Conservation (phyloP, 2,329 filamentous ascomycete genomes). For the Alternaria sp. region DNA sequence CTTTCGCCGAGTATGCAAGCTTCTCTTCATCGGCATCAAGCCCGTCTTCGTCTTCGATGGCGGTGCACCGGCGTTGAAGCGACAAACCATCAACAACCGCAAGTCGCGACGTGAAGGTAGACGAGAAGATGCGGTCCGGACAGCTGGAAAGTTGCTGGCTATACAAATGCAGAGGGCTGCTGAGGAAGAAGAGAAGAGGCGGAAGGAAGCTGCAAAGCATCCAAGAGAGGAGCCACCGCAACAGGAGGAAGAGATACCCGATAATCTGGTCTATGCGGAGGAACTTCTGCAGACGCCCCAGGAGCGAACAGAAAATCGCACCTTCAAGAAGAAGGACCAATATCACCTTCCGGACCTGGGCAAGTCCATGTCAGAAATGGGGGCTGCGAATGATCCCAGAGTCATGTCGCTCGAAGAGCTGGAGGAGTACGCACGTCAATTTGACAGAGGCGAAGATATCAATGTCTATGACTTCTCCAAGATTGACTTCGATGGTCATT, state of each 20-base stretch:
- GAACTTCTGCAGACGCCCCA: slow-evolving; percentile 81
- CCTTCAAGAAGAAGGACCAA: slow-evolving; percentile 89
- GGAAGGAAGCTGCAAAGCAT: slow-evolving; percentile 55
- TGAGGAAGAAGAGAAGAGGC: slow-evolving; percentile 79
- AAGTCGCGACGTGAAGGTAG: slow-evolving; percentile 84
- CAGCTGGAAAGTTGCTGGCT: slow-evolving; percentile 87
- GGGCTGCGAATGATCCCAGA: slow-evolving; percentile 85
- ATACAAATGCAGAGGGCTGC: slow-evolving; percentile 92
- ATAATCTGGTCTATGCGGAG: slow-evolving; percentile 85
- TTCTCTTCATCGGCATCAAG: slow-evolving; percentile 93
- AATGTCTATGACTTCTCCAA: slow-evolving; percentile 91
- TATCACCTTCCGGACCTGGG: slow-evolving; percentile 93
- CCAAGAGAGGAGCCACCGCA: slow-evolving; percentile 55
- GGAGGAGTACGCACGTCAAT: slow-evolving; percentile 91
- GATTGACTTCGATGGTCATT: slow-evolving; percentile 95
- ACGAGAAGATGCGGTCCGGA: slow-evolving; percentile 89
- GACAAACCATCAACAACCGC: slow-evolving; percentile 82
- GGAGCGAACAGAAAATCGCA: slow-evolving; percentile 75
- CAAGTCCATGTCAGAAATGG: slow-evolving; percentile 80
- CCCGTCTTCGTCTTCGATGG: slow-evolving; percentile 99
- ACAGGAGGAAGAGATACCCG: slow-evolving; percentile 74
- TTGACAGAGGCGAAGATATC: slow-evolving; percentile 90
- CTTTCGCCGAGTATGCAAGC: slow-evolving; percentile 97
- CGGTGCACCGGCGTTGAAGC: slow-evolving; percentile 86
- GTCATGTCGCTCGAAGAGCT: slow-evolving; percentile 97